phyloP scores from a whole-genome alignment of 306 rosid species.

The Vigna mungo region DNA sequence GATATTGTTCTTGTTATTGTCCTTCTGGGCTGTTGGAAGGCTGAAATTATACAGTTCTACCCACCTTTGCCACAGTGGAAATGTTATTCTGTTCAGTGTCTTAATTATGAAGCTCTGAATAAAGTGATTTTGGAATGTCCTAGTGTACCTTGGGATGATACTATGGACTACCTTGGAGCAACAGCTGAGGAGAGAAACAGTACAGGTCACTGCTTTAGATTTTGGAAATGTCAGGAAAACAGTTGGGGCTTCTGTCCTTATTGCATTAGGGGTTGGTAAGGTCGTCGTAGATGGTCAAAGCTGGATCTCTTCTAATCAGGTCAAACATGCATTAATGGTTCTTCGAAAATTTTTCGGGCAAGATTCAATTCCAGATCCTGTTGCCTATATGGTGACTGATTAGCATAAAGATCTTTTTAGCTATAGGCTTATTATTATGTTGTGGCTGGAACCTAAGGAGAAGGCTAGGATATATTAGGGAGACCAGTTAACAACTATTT shows the following conservation, averaged over 20 bases:
- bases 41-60: constrained; percentile 82
- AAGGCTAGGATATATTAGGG: constrained; percentile 91
- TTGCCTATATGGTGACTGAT: constrained; percentile 91
- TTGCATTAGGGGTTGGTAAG: constrained; percentile 95
- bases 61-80: constrained; percentile 96
- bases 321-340: constrained; percentile 85
- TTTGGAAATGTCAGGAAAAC: constrained; percentile 98
- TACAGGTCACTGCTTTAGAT: constrained; percentile 98
- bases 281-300: constrained; percentile 89
- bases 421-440: constrained; percentile 96
- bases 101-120: constrained; percentile 96
- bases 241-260: constrained; percentile 97
- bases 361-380: constrained; percentile 88
- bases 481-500: constrained; percentile 89
- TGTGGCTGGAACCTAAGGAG: constrained; percentile 97
- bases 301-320: constrained; percentile 75
- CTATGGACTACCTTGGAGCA: constrained; percentile 98
- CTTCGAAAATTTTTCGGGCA: constrained; percentile 95
- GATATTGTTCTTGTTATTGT: constrained; percentile 92
- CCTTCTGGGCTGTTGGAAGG: constrained; percentile 97
- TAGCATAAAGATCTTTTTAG: constrained; percentile 98
- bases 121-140: constrained; percentile 95
- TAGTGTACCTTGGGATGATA: constrained; percentile 93
- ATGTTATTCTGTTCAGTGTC: constrained; percentile 81
- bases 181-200: constrained; percentile 86